Evolutionary conservation across 257 asterid genomes (phyloP).

Genomic region (Nicotiana otophora): DNA sequence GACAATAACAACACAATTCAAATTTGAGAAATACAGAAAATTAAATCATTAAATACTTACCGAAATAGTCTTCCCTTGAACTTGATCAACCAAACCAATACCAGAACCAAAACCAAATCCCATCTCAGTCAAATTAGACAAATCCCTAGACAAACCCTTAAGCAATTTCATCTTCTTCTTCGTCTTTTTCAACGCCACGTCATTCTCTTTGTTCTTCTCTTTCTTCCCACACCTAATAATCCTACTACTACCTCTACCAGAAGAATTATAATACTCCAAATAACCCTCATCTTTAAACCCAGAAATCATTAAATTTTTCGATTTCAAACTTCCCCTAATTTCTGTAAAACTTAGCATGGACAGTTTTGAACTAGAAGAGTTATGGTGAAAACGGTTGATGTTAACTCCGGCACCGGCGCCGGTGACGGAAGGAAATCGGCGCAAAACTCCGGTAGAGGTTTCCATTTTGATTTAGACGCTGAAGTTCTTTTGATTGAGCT

Average conservation of each 20-base stretch:
- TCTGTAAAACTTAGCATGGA: not conserved
- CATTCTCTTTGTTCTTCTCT: slow-evolving; percentile 24
- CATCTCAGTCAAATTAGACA: slow-evolving; percentile 37
- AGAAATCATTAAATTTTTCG: not conserved
- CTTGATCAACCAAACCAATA: slow-evolving; percentile 33
- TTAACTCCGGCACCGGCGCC: not conserved
- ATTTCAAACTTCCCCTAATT: not conserved
- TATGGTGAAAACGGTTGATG: not conserved
- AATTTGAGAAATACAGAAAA: not conserved
- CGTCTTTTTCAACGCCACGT: slow-evolving; percentile 34
- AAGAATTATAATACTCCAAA: slow-evolving; percentile 41
- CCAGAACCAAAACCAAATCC: slow-evolving; percentile 41
- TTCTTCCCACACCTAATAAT: slow-evolving; percentile 15
- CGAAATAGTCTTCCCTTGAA: slow-evolving; percentile 43
- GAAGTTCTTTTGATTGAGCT: not conserved
- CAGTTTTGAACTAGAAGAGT: not conserved
- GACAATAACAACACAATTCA: not conserved
- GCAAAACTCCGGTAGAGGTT: not conserved
- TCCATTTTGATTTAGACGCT: not conserved
- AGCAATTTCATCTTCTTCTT: slow-evolving; percentile 62
- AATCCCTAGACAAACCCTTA: slow-evolving; percentile 49
- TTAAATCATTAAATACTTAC: slow-evolving; percentile 29
- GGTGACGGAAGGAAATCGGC: not conserved
- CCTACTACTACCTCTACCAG: slow-evolving; percentile 16
- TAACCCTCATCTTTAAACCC: slow-evolving; percentile 47